Conservation (phyloP, 2,329 filamentous ascomycete species). For the Penicillium sp. region DNA sequence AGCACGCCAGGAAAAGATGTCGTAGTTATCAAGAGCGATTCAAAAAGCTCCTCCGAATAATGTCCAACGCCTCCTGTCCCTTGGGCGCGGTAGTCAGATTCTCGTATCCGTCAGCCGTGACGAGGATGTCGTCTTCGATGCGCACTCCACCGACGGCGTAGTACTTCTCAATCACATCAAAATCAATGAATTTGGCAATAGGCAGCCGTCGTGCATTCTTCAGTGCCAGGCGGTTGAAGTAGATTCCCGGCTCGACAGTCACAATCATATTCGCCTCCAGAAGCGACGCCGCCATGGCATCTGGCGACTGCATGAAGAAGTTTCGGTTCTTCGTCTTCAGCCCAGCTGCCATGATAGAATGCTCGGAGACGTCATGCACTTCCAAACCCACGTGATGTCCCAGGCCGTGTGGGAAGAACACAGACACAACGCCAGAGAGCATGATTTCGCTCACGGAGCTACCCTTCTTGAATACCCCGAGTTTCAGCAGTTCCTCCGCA, state of each 20-base stretch:
- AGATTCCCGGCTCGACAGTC: constrained; percentile 53
- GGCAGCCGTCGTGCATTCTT: constrained; percentile 29
- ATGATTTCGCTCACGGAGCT: constrained; percentile 51
- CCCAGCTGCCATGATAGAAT: constrained; percentile 30
- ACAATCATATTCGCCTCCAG: constrained; percentile 54
- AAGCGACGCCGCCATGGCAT: constrained; percentile 30
- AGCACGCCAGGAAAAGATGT: background rate
- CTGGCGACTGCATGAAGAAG: constrained; percentile 23
- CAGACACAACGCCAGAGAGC: constrained; percentile 32
- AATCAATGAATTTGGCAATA: constrained; percentile 35
- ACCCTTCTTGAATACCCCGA: constrained; percentile 67
- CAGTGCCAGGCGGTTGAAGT: constrained; percentile 38
- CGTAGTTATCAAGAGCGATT: background rate
- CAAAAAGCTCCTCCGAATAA: constrained; percentile 27
- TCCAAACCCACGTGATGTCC: constrained; percentile 54
- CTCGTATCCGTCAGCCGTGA: constrained; percentile 64
- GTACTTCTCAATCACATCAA: constrained; percentile 36
- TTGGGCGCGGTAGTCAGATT: constrained; percentile 72
- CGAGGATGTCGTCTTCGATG: constrained; percentile 60
- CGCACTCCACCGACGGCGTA: constrained; percentile 42
- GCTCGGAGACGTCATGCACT: constrained; percentile 41
- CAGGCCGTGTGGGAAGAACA: constrained; percentile 49
- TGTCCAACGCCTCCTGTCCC: constrained; percentile 51
- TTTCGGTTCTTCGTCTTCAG: constrained; percentile 15
- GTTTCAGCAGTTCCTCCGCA: constrained; percentile 69